A percentile compares a stretch with the other conserved stretches of the same genome.
Conservation (phyloP, 1,139 yeast species). For the Lizanozyma gosingica region DNA sequence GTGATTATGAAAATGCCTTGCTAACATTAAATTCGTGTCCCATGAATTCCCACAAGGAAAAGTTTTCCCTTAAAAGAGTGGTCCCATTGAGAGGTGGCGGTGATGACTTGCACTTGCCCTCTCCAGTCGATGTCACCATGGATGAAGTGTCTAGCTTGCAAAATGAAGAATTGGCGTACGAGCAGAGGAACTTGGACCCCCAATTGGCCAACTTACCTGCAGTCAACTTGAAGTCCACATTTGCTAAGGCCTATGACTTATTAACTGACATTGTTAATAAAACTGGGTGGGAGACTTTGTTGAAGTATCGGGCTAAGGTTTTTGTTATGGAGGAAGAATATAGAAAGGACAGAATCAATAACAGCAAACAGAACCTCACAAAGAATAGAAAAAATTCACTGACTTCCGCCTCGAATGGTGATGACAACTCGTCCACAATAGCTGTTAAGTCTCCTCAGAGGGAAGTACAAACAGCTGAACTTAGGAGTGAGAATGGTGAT, state of each 20-base stretch:
- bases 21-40: conserved; percentile 86
- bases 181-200: conserved; percentile 55
- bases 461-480: background rate
- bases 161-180: conserved; percentile 41
- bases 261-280: conserved; percentile 62
- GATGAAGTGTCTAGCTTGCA: conserved; percentile 52
- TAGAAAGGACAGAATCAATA: conserved; percentile 31
- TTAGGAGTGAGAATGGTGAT: conserved; percentile 6
- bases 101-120: conserved; percentile 62
- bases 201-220: conserved; percentile 68
- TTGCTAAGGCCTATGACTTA: conserved; percentile 69
- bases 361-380: conserved; percentile 4
- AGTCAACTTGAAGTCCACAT: conserved; percentile 67
- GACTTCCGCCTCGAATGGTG: conserved; percentile 10
- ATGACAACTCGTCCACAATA: conserved; percentile 3
- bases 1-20: conserved; percentile 69
- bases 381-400: conserved; percentile 10
- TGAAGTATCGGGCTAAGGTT: conserved; percentile 70
- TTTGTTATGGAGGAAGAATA: conserved; percentile 96
- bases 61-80: conserved; percentile 45
- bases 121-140: conserved; percentile 69
- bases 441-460: conserved; percentile 2
- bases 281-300: conserved; percentile 86
- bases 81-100: conserved; percentile 47
- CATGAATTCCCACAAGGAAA: conserved; percentile 68